Base-by-base conservation (phyloP, 2,329 filamentous ascomycete species). In the Blastomyces parvus region DNA sequence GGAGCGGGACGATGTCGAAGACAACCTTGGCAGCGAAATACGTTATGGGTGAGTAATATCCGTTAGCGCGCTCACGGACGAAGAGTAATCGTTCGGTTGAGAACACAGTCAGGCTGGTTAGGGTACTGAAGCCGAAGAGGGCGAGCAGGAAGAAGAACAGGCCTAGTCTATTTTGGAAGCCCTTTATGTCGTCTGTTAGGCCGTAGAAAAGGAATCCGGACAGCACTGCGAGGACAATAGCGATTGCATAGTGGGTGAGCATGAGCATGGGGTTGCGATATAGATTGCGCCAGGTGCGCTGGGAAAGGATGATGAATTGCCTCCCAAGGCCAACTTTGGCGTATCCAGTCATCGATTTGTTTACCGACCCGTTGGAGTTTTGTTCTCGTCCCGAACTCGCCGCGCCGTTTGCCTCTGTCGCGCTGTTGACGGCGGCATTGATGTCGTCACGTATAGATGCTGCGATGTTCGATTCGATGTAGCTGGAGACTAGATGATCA, bases 251-350 rank as follows among this genome's bases (percentile, higher is more conserved):
- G 77, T 99, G 94, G 0, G 92, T 97, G 64, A 99, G 84, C 94
- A 99, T 99, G 64, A 99, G 81, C 84, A 97, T 92, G 1, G 94
- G 94, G 74, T 99, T 97, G 63, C 94, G 87, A 79, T 99, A 97
- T 7, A 99, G 82, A 72, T 99, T 99, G 72, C 89, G 91, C 93
- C 93, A 99, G 0, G 94, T 99, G 56, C 94, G 86, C 70, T 87
- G 84, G 0, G 93, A 96, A 14, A 99, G 81, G 69, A 99, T 97
- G 62, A 87, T 72, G 76, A 99, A 97, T 75, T 99, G 94, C 53
- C 88, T 83, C 9, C 83, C 70, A 68, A 92, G 87, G 57, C 93
- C 87, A 63, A 97, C 83, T 64, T 94, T 90, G 63, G 86, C 84
- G 75, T 95, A 97, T 22, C 90, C 89, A 72, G 86, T 89, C 66